These are phyloP conservation scores for Diaporthe sp. DNA, from an alignment of 2,329 filamentous ascomycete genomes.

Conservation along the genomic window DNA sequence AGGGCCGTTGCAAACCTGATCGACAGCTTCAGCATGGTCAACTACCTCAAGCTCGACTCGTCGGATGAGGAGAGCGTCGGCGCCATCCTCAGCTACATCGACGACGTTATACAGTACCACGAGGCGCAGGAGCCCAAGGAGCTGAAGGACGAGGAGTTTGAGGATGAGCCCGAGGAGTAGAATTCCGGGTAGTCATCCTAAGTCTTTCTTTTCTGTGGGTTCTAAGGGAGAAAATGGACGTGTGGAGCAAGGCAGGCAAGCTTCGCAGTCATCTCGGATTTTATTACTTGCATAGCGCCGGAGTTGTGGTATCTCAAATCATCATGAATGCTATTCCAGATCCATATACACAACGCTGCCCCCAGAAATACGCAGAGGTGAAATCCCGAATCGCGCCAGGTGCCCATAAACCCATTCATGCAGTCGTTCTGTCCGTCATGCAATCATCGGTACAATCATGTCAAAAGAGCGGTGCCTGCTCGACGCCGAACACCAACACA, in stretches of 20 bases:
- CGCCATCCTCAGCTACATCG: conserved; percentile 78
- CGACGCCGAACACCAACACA: conserved; percentile 4
- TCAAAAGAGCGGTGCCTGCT: not conserved
- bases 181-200: not conserved
- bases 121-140: conserved; percentile 94
- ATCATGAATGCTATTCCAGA: conserved; percentile 33
- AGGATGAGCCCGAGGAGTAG: conserved; percentile 53
- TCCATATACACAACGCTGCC: conserved; percentile 12
- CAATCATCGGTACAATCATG: conserved; percentile 24
- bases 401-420: conserved; percentile 3
- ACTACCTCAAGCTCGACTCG: conserved; percentile 87
- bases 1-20: conserved; percentile 90
- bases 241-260: not conserved
- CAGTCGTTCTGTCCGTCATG: conserved; percentile 20
- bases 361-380: not conserved
- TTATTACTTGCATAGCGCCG: conserved; percentile 55
- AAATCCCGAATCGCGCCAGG: not conserved
- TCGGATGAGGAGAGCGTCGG: conserved; percentile 91
- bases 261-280: conserved; percentile 34
- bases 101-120: conserved; percentile 93
- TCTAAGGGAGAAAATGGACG: no score
- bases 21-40: conserved; percentile 98
- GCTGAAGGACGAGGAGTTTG: conserved; percentile 75
- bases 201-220: not conserved
- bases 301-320: conserved; percentile 49